Evolutionary conservation across 306 rosid species (phyloP).

Genomic region (Delonix regia): DNA sequence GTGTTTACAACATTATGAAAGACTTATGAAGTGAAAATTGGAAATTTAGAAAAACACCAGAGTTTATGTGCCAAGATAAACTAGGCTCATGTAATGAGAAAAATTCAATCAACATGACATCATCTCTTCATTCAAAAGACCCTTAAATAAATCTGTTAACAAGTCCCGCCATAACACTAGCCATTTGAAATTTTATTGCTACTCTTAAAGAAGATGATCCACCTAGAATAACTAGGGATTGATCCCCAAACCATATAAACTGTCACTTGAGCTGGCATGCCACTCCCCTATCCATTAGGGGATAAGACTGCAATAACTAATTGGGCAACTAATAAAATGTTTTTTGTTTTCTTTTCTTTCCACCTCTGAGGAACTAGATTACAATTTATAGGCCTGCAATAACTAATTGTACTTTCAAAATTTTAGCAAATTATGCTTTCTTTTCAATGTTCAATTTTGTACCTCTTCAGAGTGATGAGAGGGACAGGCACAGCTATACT

Average conservation of each 20-base stretch:
- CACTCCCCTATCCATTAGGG: not conserved
- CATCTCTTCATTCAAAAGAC: not conserved
- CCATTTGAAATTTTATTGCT: not conserved
- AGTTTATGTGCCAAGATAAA: constrained; percentile 5
- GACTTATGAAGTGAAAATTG: constrained; percentile 6
- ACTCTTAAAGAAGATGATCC: not conserved
- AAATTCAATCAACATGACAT: constrained; percentile 10
- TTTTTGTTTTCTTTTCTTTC: not conserved
- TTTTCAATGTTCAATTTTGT: not conserved
- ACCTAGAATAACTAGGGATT: not conserved
- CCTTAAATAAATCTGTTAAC: not conserved
- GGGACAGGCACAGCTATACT: no score
- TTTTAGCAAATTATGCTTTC: not conserved
- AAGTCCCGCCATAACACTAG: not conserved
- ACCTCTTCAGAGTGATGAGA: not conserved
- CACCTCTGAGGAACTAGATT: not conserved
- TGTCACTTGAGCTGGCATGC: constrained; percentile 2
- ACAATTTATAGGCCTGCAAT: not conserved
- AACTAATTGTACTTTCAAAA: not conserved
- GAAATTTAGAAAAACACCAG: constrained; percentile 2
- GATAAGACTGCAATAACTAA: not conserved
- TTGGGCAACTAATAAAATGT: not conserved
- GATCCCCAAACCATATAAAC: not conserved
- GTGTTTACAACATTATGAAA: constrained; percentile 13
- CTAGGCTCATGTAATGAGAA: constrained; percentile 2